Conservation (phyloP, 2,329 filamentous ascomycete genomes). For the Verruconis gallopava region DNA sequence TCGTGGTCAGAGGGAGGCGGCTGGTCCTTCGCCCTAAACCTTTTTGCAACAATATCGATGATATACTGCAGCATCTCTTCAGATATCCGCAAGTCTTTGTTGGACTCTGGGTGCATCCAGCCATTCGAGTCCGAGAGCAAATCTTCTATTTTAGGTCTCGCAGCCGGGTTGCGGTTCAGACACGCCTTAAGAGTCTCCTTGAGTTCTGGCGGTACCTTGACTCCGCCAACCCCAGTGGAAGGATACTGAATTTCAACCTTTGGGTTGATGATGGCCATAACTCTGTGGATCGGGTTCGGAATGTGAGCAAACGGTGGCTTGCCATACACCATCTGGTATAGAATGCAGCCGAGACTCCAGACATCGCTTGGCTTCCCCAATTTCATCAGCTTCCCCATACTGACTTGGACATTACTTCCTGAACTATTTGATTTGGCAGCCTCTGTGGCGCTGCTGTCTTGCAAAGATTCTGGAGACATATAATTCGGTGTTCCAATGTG, state of each 20-base stretch:
- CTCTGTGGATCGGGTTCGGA: conserved; percentile 69
- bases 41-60: conserved; percentile 45
- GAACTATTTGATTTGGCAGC: conserved; percentile 19
- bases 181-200: conserved; percentile 44
- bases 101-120: conserved; percentile 44
- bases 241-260: conserved; percentile 62
- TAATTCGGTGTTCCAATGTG: conserved; percentile 96
- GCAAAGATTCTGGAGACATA: conserved; percentile 91
- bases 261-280: conserved; percentile 75
- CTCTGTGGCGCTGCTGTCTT: conserved; percentile 60
- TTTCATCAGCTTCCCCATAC: conserved; percentile 69
- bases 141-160: conserved; percentile 43
- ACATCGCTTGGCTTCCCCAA: conserved; percentile 91
- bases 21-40: conserved; percentile 40
- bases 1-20: conserved; percentile 45
- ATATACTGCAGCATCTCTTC: conserved; percentile 48
- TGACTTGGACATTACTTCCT: conserved; percentile 21
- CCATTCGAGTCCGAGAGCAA: conserved; percentile 42
- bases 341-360: conserved; percentile 90
- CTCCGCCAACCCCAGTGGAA: conserved; percentile 52
- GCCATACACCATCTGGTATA: conserved; percentile 98
- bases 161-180: conserved; percentile 43
- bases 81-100: conserved; percentile 30
- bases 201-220: conserved; percentile 41
- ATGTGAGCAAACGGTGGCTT: conserved; percentile 91